Conservation (phyloP, 75 land plant species). For the Pinus taeda region DNA sequence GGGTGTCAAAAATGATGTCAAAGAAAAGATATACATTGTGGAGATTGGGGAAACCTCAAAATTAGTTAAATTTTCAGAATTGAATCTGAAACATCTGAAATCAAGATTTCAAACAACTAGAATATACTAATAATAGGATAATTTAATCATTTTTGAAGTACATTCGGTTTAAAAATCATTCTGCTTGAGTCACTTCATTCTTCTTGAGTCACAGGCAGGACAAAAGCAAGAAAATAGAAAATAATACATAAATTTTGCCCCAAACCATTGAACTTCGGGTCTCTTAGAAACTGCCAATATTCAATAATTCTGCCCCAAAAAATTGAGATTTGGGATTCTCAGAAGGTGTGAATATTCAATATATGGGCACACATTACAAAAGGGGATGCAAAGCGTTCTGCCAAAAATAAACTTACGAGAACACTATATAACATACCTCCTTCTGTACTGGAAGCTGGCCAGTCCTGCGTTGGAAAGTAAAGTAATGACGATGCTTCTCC, state of each 20-base stretch:
- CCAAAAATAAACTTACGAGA: not conserved
- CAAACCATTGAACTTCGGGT: not conserved
- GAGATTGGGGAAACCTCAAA: not conserved
- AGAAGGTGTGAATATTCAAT: not conserved
- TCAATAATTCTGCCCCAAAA: not conserved
- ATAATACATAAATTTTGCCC: not conserved
- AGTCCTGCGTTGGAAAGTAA: constrained; percentile 92
- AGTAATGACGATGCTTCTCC: constrained; percentile 91
- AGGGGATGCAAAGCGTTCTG: not conserved
- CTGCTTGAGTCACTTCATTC: not conserved
- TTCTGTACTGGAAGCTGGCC: constrained; percentile 91
- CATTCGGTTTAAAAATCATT: not conserved
- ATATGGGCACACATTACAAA: not conserved
- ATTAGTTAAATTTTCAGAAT: constrained; percentile 2
- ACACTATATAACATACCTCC: constrained; percentile 55
- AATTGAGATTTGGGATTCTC: not conserved
- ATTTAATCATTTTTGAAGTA: not conserved
- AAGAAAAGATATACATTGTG: not conserved
- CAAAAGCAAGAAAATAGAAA: not conserved
- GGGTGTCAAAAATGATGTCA: not conserved
- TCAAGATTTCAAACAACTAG: not conserved
- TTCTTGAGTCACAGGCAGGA: not conserved
- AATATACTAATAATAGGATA: not conserved
- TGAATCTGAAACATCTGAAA: not conserved
- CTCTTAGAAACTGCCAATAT: not conserved